A percentile compares a stretch with the other conserved stretches of the same genome.
phyloP scores from a whole-genome alignment of 495 filamentous ascomycete genomes.

The Zalerion maritima region DNA sequence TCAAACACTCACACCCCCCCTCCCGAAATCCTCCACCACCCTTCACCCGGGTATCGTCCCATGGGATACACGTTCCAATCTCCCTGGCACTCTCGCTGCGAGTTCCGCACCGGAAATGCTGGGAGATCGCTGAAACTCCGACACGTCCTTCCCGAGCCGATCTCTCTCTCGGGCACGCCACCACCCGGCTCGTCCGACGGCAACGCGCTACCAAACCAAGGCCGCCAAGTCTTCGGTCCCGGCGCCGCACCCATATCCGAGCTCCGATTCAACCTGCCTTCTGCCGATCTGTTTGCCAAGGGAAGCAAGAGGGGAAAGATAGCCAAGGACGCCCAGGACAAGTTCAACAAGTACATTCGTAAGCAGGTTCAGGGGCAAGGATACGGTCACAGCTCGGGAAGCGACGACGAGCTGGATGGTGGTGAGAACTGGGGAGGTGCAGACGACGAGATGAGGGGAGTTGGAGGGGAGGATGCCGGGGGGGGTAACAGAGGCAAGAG shows the following conservation, averaged over 20 bases:
- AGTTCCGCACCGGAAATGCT: constrained; percentile 60
- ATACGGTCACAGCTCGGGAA: constrained; percentile 9
- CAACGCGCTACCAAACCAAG: constrained; percentile 24
- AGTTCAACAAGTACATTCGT: constrained; percentile 21
- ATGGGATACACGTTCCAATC: constrained; percentile 53
- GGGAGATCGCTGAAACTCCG: constrained; percentile 67
- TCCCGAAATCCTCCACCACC: constrained; percentile 28
- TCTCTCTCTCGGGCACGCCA: constrained; percentile 14
- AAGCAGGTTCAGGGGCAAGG: constrained; percentile 15
- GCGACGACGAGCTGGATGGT: constrained; percentile 19
- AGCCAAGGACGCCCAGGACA: constrained; percentile 18
- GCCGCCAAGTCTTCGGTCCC: constrained; percentile 15
- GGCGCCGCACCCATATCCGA: constrained; percentile 54
- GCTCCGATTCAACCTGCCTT: constrained; percentile 74
- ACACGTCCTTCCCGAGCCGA: constrained; percentile 42
- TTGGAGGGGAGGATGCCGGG: constrained; percentile 63
- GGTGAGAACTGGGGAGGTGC: constrained; percentile 10
- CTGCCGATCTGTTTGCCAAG: constrained; percentile 18
- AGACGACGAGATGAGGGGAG: constrained; percentile 48
- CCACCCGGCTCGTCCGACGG: constrained; percentile 5
- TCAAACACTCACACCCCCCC: constrained; percentile 8
- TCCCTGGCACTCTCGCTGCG: constrained; percentile 78
- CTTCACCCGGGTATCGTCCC: constrained; percentile 28
- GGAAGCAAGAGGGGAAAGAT: constrained; percentile 12
- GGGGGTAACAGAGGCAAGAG: constrained; percentile 72